A percentile compares a stretch with the other conserved stretches of the same genome.
phyloP scores from a whole-genome alignment of 1,139 yeast species.

The Wickerhamomyces sp. region DNA sequence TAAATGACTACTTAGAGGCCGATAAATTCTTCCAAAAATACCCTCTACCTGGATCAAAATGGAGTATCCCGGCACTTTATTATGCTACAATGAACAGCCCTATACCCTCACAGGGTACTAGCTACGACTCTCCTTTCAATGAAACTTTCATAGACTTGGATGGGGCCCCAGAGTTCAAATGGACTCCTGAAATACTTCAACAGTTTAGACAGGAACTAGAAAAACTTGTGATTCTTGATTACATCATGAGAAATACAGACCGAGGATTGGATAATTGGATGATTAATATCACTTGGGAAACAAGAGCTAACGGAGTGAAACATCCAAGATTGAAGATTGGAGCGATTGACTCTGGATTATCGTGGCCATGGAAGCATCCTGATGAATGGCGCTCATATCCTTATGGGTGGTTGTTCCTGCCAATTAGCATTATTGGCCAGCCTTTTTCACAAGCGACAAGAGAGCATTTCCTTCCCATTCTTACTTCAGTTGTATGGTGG shows the following conservation, averaged over 20 bases:
- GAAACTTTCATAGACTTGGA: conserved; percentile 14
- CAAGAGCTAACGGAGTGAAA: conserved; percentile 15
- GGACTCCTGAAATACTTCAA: conserved; percentile 48
- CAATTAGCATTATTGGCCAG: conserved; percentile 58
- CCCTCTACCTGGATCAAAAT: conserved; percentile 47
- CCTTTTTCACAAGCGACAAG: conserved; percentile 59
- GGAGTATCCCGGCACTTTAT: conserved; percentile 13
- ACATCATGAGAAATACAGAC: conserved; percentile 72
- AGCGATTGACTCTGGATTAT: conserved; percentile 72
- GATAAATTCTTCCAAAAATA: conserved; percentile 49
- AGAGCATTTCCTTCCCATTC: conserved; percentile 50
- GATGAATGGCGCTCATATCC: conserved; percentile 82
- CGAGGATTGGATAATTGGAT: conserved; percentile 78
- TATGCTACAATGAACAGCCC: conserved; percentile 4
- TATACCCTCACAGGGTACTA: background rate
- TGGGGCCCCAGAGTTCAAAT: conserved; percentile 33
- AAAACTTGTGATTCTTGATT: conserved; percentile 65
- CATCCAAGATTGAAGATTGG: conserved; percentile 51
- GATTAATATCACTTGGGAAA: conserved; percentile 53
- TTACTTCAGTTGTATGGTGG: conserved; percentile 71
- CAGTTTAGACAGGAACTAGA: conserved; percentile 63
- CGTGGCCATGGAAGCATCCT: conserved; percentile 83
- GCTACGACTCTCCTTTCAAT: background rate
- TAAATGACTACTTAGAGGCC: conserved; percentile 57
- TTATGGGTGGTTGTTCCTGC: conserved; percentile 73